These are phyloP conservation scores for Dictyophora rubrovolvata DNA, from an alignment of 768 basidiomycete genomes.

Conservation along the genomic window DNA sequence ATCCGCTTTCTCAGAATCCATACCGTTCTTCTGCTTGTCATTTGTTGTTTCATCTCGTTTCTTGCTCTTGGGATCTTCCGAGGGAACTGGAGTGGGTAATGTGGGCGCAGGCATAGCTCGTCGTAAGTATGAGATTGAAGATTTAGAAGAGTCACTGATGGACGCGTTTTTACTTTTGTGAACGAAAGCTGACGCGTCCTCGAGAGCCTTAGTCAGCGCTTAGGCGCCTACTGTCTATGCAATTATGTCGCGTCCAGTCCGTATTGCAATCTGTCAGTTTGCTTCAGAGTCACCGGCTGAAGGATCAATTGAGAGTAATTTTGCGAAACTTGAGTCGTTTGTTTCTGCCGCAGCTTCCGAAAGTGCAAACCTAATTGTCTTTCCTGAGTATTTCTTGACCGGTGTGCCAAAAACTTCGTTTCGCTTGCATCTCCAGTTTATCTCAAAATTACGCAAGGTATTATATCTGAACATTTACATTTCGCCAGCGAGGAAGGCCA, in stretches of 20 bases:
- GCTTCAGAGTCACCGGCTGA: constrained; percentile 1
- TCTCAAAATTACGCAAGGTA: background rate
- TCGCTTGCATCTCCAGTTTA: background rate
- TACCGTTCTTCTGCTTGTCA: constrained; percentile 38
- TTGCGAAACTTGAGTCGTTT: constrained; percentile 1
- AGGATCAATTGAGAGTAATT: constrained; percentile 5
- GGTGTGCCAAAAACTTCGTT: background rate
- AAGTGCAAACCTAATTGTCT: constrained; percentile 3
- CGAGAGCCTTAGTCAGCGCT: background rate
- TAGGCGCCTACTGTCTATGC: background rate
- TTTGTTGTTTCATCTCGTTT: constrained; percentile 39
- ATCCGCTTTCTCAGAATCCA: constrained; percentile 31
- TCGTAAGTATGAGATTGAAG: background rate
- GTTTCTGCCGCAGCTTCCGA: background rate
- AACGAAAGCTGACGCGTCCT: background rate
- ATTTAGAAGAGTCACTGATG: background rate
- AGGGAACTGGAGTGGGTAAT: constrained; percentile 36
- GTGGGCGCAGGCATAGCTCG: constrained; percentile 9
- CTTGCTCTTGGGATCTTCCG: constrained; percentile 72
- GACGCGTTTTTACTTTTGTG: background rate
- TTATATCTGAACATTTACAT: constrained; percentile 5
- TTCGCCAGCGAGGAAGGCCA: constrained; percentile 2
- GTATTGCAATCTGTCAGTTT: constrained; percentile 9
- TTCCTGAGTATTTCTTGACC: constrained; percentile 8
- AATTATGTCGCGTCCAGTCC: constrained; percentile 4